phyloP scores from a whole-genome alignment of 2,329 filamentous ascomycete genomes.

The Xylariales sp. region DNA sequence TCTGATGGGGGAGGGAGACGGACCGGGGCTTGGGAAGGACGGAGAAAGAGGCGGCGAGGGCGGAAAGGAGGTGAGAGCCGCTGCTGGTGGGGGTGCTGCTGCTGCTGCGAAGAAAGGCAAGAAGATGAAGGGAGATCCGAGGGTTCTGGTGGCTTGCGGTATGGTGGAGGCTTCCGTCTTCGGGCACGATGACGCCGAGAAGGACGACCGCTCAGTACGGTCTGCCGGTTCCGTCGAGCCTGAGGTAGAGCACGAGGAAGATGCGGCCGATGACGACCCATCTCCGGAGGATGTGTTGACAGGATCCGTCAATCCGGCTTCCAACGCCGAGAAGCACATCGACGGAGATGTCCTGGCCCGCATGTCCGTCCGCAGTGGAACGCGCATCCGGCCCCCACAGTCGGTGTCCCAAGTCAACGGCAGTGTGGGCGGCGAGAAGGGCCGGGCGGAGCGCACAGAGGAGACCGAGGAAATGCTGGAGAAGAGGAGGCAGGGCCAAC shows the following conservation, averaged over 20 bases:
- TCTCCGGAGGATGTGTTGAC: not conserved
- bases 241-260: conserved; percentile 9
- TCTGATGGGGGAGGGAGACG: conserved; percentile 18
- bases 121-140: conserved; percentile 43
- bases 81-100: too few relatives aligned
- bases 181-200: conserved; percentile 35
- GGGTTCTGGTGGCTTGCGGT: conserved; percentile 44
- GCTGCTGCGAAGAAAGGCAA: conserved; percentile 26
- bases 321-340: not conserved
- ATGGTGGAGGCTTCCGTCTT: conserved; percentile 48
- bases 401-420: conserved; percentile 47
- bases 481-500: conserved; percentile 45
- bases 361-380: conserved; percentile 32
- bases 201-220: not conserved
- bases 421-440: conserved; percentile 51
- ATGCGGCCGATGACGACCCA: not conserved
- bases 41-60: not conserved
- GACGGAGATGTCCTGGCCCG: conserved; percentile 22
- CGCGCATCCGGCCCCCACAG: conserved; percentile 31
- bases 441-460: conserved; percentile 44
- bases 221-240: conserved; percentile 7
- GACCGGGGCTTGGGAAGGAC: conserved; percentile 4
- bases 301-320: not conserved
- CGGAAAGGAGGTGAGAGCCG: too few relatives aligned
- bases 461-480: conserved; percentile 47